phyloP scores from a whole-genome alignment of 441 rosid species.

The Pelargonium citronellum region DNA sequence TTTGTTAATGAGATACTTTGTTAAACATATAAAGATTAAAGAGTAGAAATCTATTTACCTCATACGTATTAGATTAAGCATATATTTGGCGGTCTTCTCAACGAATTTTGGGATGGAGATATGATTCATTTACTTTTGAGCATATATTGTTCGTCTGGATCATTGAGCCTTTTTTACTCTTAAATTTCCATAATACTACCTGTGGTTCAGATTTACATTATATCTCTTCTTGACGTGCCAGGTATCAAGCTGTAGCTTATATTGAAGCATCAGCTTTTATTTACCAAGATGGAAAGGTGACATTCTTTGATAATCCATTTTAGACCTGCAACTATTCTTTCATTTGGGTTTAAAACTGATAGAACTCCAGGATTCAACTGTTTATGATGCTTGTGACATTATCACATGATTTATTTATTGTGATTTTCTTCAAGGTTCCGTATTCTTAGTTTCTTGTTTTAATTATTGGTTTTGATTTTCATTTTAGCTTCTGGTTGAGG shows the following conservation, averaged over 20 bases:
- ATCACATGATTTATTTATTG: conserved; percentile 8
- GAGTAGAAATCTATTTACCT: neutral
- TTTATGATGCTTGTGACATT: neutral
- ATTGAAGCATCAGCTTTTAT: conserved; percentile 94
- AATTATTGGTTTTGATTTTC: conserved; percentile 18
- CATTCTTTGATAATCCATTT: neutral
- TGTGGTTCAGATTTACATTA: neutral
- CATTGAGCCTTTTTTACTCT: neutral
- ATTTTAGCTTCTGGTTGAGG: conserved; percentile 80
- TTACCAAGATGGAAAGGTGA: conserved; percentile 94
- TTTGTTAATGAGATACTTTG: neutral
- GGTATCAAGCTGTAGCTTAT: conserved; percentile 96
- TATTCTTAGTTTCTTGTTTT: neutral
- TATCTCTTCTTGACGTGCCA: conserved; percentile 30
- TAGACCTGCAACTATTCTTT: neutral
- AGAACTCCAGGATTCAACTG: neutral
- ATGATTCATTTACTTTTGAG: neutral
- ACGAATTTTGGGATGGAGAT: neutral
- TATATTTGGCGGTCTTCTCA: neutral
- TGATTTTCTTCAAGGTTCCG: neutral
- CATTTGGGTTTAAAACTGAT: neutral
- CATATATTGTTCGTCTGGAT: neutral
- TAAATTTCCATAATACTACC: neutral
- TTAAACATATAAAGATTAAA: neutral
- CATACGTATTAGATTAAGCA: neutral